Base-by-base conservation (phyloP, 2,329 filamentous ascomycete species). In the Cladosporium sp. region DNA sequence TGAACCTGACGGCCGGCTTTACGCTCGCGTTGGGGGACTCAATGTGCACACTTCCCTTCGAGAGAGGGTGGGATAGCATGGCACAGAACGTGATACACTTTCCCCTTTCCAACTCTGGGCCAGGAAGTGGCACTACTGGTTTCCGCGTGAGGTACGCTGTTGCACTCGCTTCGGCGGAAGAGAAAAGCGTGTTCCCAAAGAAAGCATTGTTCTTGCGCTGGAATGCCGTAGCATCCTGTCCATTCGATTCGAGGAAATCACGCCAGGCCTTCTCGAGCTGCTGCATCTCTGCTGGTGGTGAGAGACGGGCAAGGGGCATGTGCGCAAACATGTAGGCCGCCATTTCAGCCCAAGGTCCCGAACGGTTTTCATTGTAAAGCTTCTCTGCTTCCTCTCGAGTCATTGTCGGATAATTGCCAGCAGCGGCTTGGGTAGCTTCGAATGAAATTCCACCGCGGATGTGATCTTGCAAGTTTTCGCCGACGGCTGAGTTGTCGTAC, bases 381-480 rank as follows among this genome's bases (percentile, higher is more conserved):
- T 33, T 39, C 36, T 39, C 29, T 38, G 27, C 46, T 18, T 40
- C 29, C 50, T 40, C 4, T 50, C 54, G 49, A 51, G 50, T 25
- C 36, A 48, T 20, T 2, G 27, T 7, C 9, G 27, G 27, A 3
- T 33, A 18, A 15, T 13, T 30, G 29, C 46, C 50, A 3, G 19
- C 43, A 15, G 41, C 51, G 13, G 59, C 62, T 20, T 59, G 51
- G 11, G 33, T 49, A 18, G 56, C 53, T 43, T 65, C 58, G 42
- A 57, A 62, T 1, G 47, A 55, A 7, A 61, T 40, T 8, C 50
- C 53, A 3, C 20, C 30, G 7, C 35, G 30, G 16, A 50, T 42
- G 19, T 64, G 62, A 36, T 66, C 63, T 42, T 63, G 61, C 19
- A 65, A 53, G 38, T 62, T 60, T 30, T 60, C 55, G 7, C 62